Evolutionary conservation across 352 stramenopile genomes (phyloP), one percentile per base, ranked within the genome.

Genomic region (Globisporangium uncinulatum): DNA sequence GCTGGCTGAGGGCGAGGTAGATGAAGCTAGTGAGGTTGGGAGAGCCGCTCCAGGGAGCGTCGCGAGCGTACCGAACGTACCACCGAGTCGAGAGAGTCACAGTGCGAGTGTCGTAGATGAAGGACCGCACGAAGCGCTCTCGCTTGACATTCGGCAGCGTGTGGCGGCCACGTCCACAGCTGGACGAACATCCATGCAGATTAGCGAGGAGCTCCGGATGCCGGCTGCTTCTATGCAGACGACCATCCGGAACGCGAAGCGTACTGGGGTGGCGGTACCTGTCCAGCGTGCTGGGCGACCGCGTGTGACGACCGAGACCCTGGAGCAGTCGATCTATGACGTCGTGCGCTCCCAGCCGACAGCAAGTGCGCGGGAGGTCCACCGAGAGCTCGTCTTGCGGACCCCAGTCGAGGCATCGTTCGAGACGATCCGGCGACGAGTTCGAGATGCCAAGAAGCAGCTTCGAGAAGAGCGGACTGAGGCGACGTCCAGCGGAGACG

Each of bases 341-440:
- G 44, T 76, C 11, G 59, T 79, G 14, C 36, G 32, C 4, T 39
- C 39, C n/a, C 39, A 65, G 8, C 67, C 61, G 17, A 34, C 47
- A 7, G 50, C 59, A 41, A 76, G 47, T 14, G 64, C 70, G 6
- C 67, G 67, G 17, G 59, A 61, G 41, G 57, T 76, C n/a, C 59
- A 69, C 21, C 44, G 67, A 52, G 43, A 60, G 11, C 67, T 76
- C 13, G 20, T 49, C 51, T 19, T 19, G 29, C 49, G 53, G 3
- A 51, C 69, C 21, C 49, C 63, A 41, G 19, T 76, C 34, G 41
- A 57, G 1, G 61, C 76, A 37, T 76, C 67, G 36, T 76, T 79
- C 34, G 67, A 79, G 53, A 79, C 70, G 15, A 71, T 79, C 20
- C 70, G 70, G 1, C 65, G 70, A 6, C 67, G 70, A 21, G 65